A percentile compares a stretch with the other conserved stretches of the same genome.
Conservation (phyloP, 169 alveolate genomes). For the Eimeria zaria region DNA sequence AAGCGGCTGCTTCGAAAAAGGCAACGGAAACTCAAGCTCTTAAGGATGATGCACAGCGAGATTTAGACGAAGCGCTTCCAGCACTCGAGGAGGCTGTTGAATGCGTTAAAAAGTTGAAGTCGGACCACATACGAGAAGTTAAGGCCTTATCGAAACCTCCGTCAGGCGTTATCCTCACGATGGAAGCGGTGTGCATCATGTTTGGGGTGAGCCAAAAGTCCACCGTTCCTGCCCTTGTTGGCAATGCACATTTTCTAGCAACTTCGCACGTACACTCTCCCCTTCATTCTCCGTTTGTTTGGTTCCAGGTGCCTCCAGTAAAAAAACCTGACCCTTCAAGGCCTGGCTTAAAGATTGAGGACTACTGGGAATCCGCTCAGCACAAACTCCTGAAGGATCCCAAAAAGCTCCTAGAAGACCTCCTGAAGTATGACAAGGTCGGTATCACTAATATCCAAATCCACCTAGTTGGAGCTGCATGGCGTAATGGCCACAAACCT, state of each 20-base stretch:
- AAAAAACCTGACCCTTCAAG: slow-evolving; percentile 89
- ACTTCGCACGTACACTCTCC: not conserved
- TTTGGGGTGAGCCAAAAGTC: slow-evolving; percentile 89
- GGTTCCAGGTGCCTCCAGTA: slow-evolving; percentile 87
- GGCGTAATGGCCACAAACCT: not conserved
- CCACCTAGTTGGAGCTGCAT: not conserved
- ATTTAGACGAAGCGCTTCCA: slow-evolving; percentile 98
- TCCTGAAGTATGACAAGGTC: slow-evolving; percentile 91
- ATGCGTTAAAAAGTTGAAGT: slow-evolving; percentile 95
- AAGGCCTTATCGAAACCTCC: slow-evolving; percentile 95
- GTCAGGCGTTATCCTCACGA: slow-evolving; percentile 91
- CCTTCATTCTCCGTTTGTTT: not conserved
- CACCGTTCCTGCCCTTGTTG: not conserved
- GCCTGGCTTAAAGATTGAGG: slow-evolving; percentile 91
- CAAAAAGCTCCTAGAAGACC: slow-evolving; percentile 91
- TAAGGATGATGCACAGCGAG: slow-evolving; percentile 93
- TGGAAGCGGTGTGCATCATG: slow-evolving; percentile 94
- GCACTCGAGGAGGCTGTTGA: slow-evolving; percentile 95
- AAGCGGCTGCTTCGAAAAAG: slow-evolving; percentile 91
- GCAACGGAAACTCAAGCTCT: slow-evolving; percentile 93
- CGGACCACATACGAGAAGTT: slow-evolving; percentile 96
- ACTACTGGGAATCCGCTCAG: slow-evolving; percentile 95
- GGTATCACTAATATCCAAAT: not conserved
- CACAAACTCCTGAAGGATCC: slow-evolving; percentile 93
- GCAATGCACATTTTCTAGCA: not conserved